Percentiles rank a stretch among this genome's conserved stretches.
These are phyloP conservation scores for Daedaleopsis sinensis DNA, from an alignment of 768 basidiomycete genomes.

Conservation along the genomic window DNA sequence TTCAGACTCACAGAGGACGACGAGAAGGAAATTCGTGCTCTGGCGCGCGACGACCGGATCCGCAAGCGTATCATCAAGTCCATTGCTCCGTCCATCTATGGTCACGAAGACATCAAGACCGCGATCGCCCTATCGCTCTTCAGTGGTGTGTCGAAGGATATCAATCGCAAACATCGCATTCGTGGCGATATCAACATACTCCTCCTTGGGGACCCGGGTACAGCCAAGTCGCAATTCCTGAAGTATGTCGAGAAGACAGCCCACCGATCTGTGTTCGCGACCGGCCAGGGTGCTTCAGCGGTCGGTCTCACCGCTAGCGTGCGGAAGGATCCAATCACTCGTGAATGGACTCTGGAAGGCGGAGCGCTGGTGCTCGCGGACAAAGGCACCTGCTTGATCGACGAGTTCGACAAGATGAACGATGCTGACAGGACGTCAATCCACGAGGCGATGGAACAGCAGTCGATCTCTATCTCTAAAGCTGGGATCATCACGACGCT, in stretches of 20 bases:
- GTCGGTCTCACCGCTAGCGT: constrained; percentile 99
- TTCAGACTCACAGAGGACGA: constrained; percentile 98
- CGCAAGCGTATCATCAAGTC: constrained; percentile 98
- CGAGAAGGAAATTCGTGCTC: constrained; percentile 84
- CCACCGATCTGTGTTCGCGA: constrained; percentile 95
- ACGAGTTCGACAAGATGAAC: constrained; percentile 99
- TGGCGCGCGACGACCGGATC: constrained; percentile 91
- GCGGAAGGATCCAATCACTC: constrained; percentile 96
- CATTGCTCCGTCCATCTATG: constrained; percentile 98
- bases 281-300: constrained; percentile 96
- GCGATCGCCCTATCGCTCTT: constrained; percentile 95
- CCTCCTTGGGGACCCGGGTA: constrained; percentile 96
- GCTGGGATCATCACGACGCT: constrained; percentile 98
- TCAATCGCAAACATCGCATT: constrained; percentile 94
- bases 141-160: constrained; percentile 92
- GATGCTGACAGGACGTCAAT: constrained; percentile 97
- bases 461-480: constrained; percentile 98
- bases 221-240: constrained; percentile 98
- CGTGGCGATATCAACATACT: constrained; percentile 98
- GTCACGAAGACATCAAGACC: constrained; percentile 99
- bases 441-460: constrained; percentile 99
- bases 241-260: constrained; percentile 99
- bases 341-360: constrained; percentile 98
- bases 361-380: constrained; percentile 98
- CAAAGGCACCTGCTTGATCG: constrained; percentile 96